phyloP scores from a whole-genome alignment of 495 filamentous ascomycete species.

The Aspergillus sclerotiicarbonarius region DNA sequence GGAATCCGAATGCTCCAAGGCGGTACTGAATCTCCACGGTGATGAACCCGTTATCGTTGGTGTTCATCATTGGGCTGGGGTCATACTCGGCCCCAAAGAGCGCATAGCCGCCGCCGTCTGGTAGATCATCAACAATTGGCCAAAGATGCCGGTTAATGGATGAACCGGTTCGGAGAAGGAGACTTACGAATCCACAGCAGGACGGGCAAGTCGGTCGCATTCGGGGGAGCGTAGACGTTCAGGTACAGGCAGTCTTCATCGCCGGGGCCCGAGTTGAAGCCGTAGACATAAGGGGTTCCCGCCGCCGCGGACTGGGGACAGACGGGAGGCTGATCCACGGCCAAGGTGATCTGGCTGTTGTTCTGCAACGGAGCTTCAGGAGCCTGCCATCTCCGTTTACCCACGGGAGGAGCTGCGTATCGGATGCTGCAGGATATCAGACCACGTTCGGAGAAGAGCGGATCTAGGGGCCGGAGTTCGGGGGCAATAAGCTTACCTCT shows the following conservation, averaged over 20 bases:
- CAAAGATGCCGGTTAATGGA: not conserved
- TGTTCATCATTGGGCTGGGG: conserved; percentile 12
- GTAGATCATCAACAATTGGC: not conserved
- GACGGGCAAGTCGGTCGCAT: conserved; percentile 53
- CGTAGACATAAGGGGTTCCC: conserved; percentile 9
- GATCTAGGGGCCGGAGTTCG: not conserved
- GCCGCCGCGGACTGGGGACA: conserved; percentile 22
- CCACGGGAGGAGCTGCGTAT: conserved; percentile 38
- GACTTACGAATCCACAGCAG: conserved; percentile 59
- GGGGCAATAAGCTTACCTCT: conserved; percentile 17
- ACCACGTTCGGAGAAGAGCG: too few relatives aligned
- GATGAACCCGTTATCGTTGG: conserved; percentile 55
- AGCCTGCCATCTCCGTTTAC: conserved; percentile 35
- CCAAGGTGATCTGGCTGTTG: not conserved
- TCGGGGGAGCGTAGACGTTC: conserved; percentile 62
- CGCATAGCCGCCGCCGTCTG: conserved; percentile 62
- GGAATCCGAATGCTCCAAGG: conserved; percentile 64
- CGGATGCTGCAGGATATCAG: conserved; percentile 26
- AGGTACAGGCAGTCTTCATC: conserved; percentile 69
- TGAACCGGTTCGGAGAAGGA: not conserved
- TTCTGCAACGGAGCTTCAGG: conserved; percentile 25
- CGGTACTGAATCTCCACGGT: conserved; percentile 72
- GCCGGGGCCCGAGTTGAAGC: conserved; percentile 11
- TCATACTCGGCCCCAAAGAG: conserved; percentile 10
- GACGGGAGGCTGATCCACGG: conserved; percentile 11